phyloP scores from a whole-genome alignment of 345 rosid genomes.

The Aethionema arabicum region DNA sequence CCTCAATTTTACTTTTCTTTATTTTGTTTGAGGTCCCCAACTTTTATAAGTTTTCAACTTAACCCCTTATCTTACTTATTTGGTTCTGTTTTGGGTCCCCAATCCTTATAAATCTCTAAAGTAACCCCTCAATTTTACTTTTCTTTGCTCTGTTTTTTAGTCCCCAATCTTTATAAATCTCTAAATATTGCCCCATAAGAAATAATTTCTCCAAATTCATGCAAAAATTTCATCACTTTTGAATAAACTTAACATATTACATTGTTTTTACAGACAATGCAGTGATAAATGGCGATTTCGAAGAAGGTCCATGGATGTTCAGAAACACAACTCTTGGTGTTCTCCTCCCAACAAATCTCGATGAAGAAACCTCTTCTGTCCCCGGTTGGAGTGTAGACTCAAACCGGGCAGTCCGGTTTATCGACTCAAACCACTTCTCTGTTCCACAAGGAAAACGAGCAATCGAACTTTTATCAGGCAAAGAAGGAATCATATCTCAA shows the following conservation, averaged over 20 bases:
- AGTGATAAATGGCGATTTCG: slow-evolving; percentile 81
- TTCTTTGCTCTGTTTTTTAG: not conserved
- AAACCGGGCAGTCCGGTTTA: slow-evolving; percentile 79
- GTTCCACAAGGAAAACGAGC: slow-evolving; percentile 91
- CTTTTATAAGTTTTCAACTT: too few species aligned
- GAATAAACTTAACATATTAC: not conserved
- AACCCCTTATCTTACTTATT: too few species aligned
- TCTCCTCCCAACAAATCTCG: slow-evolving; percentile 81
- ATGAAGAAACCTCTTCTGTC: slow-evolving; percentile 71
- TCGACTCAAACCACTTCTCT: slow-evolving; percentile 73
- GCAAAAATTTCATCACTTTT: not conserved
- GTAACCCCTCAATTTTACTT: not conserved
- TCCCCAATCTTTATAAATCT: not conserved
- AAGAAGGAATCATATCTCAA: slow-evolving; percentile 92
- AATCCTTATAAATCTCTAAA: too few species aligned
- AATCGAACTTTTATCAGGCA: slow-evolving; percentile 79
- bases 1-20: too few species aligned
- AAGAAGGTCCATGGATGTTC: slow-evolving; percentile 96
- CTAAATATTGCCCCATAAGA: not conserved
- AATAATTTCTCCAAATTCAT: not conserved
- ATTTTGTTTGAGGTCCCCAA: too few species aligned
- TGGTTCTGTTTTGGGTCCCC: not conserved
- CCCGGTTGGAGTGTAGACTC: slow-evolving; percentile 98
- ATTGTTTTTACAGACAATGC: slow-evolving; percentile 63
- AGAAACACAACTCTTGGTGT: slow-evolving; percentile 77